Evolutionary conservation across 2,329 filamentous ascomycete species (phyloP).

Genomic region (Elsinoe australis): DNA sequence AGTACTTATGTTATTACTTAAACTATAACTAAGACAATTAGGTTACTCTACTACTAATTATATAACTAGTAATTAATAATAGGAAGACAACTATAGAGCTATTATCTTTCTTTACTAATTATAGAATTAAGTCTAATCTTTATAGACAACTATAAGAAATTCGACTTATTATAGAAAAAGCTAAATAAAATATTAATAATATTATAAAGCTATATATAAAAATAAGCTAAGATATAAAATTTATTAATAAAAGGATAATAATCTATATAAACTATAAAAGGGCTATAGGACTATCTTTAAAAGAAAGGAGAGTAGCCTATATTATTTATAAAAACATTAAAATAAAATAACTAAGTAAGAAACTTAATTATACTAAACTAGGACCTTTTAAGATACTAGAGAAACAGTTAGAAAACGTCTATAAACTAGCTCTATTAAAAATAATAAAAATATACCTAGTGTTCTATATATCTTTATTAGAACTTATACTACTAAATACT

Average conservation of each 20-base stretch:
- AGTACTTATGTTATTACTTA: constrained; percentile 18
- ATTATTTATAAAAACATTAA: constrained; percentile 19
- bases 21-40: constrained; percentile 15
- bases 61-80: constrained; percentile 18
- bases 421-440: constrained; percentile 15
- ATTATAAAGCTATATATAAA: constrained; percentile 7
- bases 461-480: constrained; percentile 19
- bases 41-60: not conserved
- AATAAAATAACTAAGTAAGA: constrained; percentile 17
- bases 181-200: constrained; percentile 1
- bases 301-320: constrained; percentile 3
- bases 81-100: not conserved
- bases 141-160: constrained; percentile 7
- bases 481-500: constrained; percentile 7
- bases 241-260: not conserved
- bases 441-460: constrained; percentile 18
- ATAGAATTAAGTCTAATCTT: not conserved
- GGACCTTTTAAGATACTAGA: constrained; percentile 17
- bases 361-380: constrained; percentile 18
- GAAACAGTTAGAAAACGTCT: constrained; percentile 15
- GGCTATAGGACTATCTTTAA: constrained; percentile 15
- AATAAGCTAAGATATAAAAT: constrained; percentile 13
- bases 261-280: not conserved
- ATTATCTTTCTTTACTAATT: not conserved
- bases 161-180: constrained; percentile 10